phyloP scores from a whole-genome alignment of 768 basidiomycete species.

The Tylopilus subfusipes region DNA sequence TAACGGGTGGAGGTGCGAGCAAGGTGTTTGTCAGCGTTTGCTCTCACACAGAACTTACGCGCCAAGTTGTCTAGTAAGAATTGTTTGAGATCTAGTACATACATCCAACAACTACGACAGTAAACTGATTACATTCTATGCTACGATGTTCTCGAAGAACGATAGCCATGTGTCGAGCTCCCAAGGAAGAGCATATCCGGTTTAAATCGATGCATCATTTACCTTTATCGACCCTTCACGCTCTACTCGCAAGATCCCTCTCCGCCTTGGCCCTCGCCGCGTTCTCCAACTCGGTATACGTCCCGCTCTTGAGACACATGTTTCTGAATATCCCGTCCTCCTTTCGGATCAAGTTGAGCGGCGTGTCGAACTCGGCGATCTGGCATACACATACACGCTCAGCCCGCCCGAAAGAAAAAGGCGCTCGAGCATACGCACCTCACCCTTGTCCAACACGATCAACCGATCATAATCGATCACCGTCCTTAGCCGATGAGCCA shows the following conservation, averaged over 20 bases:
- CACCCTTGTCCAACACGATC: conserved; percentile 62
- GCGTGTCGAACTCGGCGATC: conserved; percentile 70
- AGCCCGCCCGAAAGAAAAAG: background rate
- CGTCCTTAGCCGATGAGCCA: conserved; percentile 73
- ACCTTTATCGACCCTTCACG: background rate
- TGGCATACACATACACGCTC: background rate
- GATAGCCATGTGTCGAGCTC: no score
- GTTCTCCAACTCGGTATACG: conserved; percentile 56
- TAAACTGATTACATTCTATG: no score
- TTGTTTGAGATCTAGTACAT: no score
- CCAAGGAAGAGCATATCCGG: no score
- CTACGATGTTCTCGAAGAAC: no score
- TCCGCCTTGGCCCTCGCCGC: conserved; percentile 46
- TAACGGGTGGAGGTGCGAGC: no score
- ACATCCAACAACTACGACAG: no score
- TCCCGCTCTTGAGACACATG: conserved; percentile 72
- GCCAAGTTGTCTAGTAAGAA: no score
- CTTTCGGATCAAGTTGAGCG: conserved; percentile 60
- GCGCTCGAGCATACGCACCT: conserved; percentile 14
- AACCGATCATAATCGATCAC: conserved; percentile 80
- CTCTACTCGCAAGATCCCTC: conserved; percentile 2
- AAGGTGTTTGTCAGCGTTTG: no score
- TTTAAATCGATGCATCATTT: no score
- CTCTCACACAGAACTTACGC: no score
- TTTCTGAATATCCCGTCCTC: conserved; percentile 61